A percentile compares a stretch with the other conserved stretches of the same genome.
Evolutionary conservation across 805 yeast genomes (phyloP).

Genomic region (Wilhelminamyces savonicus): DNA sequence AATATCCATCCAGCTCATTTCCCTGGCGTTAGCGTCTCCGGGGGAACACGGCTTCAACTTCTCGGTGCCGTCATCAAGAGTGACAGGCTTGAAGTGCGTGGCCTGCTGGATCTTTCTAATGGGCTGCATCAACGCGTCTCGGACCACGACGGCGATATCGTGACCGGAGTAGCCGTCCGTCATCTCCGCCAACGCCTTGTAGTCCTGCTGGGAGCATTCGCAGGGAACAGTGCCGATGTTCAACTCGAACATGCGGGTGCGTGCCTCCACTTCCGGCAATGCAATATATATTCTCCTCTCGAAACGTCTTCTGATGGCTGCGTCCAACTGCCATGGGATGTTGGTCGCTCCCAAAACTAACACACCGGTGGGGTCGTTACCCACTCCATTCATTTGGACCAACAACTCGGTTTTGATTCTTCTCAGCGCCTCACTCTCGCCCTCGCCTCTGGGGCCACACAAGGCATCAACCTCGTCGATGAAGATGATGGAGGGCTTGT

Average conservation of each 20-base stretch:
- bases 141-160: slow-evolving; percentile 92
- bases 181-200: slow-evolving; percentile 75
- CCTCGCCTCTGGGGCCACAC: slow-evolving; percentile 97
- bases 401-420: slow-evolving; percentile 92
- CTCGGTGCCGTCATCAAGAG: slow-evolving; percentile 32
- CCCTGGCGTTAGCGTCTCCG: slow-evolving; percentile 81
- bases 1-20: slow-evolving; percentile 90
- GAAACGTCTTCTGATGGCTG: slow-evolving; percentile 94
- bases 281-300: slow-evolving; percentile 94
- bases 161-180: slow-evolving; percentile 98
- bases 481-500: slow-evolving; percentile 90
- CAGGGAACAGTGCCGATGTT: slow-evolving; percentile 91
- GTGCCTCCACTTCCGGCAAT: slow-evolving; percentile 87
- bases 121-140: slow-evolving; percentile 98
- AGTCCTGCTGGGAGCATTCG: slow-evolving; percentile 65
- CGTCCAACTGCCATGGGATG: slow-evolving; percentile 98
- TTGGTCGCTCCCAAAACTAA: slow-evolving; percentile 95
- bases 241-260: slow-evolving; percentile 89
- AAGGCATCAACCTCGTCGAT: slow-evolving; percentile 98
- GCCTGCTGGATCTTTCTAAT: slow-evolving; percentile 93
- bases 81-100: slow-evolving; percentile 77
- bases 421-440: slow-evolving; percentile 93
- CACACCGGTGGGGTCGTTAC: slow-evolving; percentile 89
- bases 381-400: slow-evolving; percentile 99
- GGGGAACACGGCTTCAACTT: slow-evolving; percentile 93